Conservation (phyloP, 2,329 filamentous ascomycete genomes). For the Aspergillus tubingensis region DNA sequence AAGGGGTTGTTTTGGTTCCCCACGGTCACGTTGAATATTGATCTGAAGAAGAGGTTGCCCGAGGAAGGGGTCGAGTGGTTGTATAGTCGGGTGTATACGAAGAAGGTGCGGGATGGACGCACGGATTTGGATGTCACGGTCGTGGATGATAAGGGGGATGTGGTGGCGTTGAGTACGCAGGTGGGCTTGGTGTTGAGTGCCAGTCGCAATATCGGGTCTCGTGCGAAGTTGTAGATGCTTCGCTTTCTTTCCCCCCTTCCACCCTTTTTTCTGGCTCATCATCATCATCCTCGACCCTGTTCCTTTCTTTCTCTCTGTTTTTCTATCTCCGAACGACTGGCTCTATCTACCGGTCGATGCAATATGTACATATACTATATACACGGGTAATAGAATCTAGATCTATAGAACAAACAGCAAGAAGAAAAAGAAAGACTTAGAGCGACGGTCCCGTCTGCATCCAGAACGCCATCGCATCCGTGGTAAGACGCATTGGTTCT, state of each 20-base stretch:
- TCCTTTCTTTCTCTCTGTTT: too few species aligned
- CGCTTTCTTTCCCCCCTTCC: not conserved
- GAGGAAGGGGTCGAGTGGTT: slow-evolving; percentile 71
- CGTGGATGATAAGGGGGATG: slow-evolving; percentile 62
- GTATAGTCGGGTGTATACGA: slow-evolving; percentile 64
- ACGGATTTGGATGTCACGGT: slow-evolving; percentile 74
- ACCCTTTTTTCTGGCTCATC: too few species aligned
- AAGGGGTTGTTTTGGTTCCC: slow-evolving; percentile 68
- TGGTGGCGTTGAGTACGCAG: slow-evolving; percentile 70
- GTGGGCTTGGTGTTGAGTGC: slow-evolving; percentile 64
- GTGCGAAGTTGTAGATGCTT: slow-evolving; percentile 32
- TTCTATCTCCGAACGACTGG: not conserved
- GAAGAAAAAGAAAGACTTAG: not conserved
- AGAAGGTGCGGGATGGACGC: slow-evolving; percentile 68
- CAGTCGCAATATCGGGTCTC: slow-evolving; percentile 62
- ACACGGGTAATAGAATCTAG: too few species aligned
- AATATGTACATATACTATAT: slow-evolving; percentile 12
- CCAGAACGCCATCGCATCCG: slow-evolving; percentile 47
- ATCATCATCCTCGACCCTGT: not conserved
- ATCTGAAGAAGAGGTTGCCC: slow-evolving; percentile 73
- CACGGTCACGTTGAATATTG: slow-evolving; percentile 72
- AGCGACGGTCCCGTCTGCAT: slow-evolving; percentile 29
- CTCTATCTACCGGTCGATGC: slow-evolving; percentile 3
- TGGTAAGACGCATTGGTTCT: slow-evolving; percentile 37
- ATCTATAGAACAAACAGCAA: slow-evolving; percentile 5